These are phyloP conservation scores for Gossypium davidsonii DNA, from an alignment of 441 rosid species.

Conservation along the genomic window DNA sequence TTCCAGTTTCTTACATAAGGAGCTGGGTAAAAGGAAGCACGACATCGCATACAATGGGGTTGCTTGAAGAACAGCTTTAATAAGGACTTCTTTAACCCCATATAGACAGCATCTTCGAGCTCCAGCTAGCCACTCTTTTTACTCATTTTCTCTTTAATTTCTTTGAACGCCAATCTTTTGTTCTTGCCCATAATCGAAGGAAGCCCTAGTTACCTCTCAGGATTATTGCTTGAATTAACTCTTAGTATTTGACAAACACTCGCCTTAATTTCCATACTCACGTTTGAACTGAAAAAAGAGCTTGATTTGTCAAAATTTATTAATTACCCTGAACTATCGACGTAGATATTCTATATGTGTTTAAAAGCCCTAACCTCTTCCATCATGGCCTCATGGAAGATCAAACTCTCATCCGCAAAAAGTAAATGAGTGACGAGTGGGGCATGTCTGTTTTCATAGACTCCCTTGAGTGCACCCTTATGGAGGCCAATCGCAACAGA, in stretches of 20 bases:
- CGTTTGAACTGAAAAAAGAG: no score
- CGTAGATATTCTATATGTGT: no score
- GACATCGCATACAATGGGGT: background rate
- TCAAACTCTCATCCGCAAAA: background rate
- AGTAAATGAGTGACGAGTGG: background rate
- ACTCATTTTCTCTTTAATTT: no score
- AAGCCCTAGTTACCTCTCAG: background rate
- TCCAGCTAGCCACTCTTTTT: background rate
- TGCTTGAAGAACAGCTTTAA: background rate
- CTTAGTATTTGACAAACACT: no score
- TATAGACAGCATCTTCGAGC: background rate
- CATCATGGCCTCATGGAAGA: background rate
- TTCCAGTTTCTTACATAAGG: background rate
- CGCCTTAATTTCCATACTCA: no score
- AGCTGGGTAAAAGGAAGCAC: background rate
- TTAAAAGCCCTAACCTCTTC: no score
- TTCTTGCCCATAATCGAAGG: background rate
- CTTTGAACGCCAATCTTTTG: background rate
- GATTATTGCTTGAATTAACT: no score
- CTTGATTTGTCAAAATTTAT: no score
- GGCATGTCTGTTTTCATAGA: background rate
- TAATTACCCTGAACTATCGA: background rate
- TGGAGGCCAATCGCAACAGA: no score
- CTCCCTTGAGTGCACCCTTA: background rate
- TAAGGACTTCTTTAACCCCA: background rate